phyloP scores from a whole-genome alignment of 177 flowering plant genomes.

The Vitis hybrid region DNA sequence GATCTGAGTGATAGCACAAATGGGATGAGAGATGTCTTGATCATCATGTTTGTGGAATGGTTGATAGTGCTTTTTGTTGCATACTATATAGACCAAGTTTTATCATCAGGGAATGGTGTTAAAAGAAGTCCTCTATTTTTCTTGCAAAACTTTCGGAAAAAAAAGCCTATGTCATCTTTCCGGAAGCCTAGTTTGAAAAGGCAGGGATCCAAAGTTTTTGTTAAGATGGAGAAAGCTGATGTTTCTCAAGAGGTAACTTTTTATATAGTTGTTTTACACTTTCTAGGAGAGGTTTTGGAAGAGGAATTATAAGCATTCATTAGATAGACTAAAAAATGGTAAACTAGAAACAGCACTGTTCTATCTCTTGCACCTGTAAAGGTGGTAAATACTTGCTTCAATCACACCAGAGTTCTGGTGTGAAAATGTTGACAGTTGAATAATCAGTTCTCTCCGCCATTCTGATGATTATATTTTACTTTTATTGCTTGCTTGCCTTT shows the following conservation, averaged over 20 bases:
- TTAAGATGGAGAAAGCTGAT: constrained; percentile 80
- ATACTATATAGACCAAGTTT: constrained; percentile 65
- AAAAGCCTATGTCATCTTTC: constrained; percentile 36
- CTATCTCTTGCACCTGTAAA: neutral
- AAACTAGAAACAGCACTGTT: neutral
- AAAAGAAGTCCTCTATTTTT: constrained; percentile 54
- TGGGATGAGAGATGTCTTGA: constrained; percentile 75
- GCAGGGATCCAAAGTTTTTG: constrained; percentile 62
- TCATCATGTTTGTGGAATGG: constrained; percentile 84
- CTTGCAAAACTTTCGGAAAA: constrained; percentile 39
- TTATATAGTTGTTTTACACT: neutral
- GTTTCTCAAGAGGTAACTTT: constrained; percentile 74
- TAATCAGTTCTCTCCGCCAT: too few species aligned
- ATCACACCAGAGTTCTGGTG: neutral
- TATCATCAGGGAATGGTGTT: constrained; percentile 61
- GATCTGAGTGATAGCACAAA: constrained; percentile 61
- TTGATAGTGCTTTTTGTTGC: constrained; percentile 58
- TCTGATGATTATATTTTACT: too few species aligned
- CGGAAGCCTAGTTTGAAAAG: constrained; percentile 50
- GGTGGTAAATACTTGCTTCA: neutral
- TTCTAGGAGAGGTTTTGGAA: neutral
- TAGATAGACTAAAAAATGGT: neutral
- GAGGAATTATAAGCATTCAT: neutral
- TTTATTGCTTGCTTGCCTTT: too few species aligned
- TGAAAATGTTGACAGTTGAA: too few species aligned